Evolutionary conservation across 331 rosid species (phyloP).

Genomic region (Telfairia occidentalis): DNA sequence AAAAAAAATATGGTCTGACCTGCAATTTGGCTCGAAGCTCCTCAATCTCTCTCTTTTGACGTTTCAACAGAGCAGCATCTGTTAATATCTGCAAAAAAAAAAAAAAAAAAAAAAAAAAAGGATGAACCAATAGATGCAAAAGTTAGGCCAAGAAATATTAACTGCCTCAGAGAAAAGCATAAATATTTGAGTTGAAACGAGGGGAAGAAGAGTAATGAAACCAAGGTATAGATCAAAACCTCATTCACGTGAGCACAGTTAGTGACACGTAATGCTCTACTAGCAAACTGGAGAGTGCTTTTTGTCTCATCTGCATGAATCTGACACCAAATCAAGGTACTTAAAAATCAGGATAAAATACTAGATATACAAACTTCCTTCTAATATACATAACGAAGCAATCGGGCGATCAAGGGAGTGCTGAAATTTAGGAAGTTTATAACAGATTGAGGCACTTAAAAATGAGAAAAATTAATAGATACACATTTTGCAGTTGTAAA

Average conservation of each 20-base stretch:
- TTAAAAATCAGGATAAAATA: constrained; percentile 18
- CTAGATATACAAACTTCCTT: not conserved
- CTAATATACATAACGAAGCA: not conserved
- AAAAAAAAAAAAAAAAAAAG: too few species aligned
- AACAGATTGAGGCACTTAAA: not conserved
- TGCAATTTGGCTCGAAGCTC: constrained; percentile 80
- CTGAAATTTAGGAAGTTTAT: not conserved
- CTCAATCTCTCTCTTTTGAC: constrained; percentile 91
- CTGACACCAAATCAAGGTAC: constrained; percentile 34
- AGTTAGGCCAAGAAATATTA: constrained; percentile 5
- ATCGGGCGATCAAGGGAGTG: not conserved
- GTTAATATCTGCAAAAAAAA: constrained; percentile 98
- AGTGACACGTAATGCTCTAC: constrained; percentile 89
- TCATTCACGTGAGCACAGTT: constrained; percentile 95
- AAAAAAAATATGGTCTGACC: constrained; percentile 33
- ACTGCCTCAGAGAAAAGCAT: not conserved
- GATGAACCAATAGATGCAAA: constrained; percentile 11
- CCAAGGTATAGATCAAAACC: constrained; percentile 33
- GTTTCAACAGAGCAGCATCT: constrained; percentile 94
- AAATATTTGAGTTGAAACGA: not conserved
- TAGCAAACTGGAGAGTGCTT: constrained; percentile 96
- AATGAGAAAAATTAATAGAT: not conserved
- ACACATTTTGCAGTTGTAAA: not conserved
- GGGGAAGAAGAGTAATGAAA: constrained; percentile 8
- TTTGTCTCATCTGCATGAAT: constrained; percentile 90